phyloP scores from a whole-genome alignment of 1,284 basidiomycete genomes.

The Rhodofomes roseus region DNA sequence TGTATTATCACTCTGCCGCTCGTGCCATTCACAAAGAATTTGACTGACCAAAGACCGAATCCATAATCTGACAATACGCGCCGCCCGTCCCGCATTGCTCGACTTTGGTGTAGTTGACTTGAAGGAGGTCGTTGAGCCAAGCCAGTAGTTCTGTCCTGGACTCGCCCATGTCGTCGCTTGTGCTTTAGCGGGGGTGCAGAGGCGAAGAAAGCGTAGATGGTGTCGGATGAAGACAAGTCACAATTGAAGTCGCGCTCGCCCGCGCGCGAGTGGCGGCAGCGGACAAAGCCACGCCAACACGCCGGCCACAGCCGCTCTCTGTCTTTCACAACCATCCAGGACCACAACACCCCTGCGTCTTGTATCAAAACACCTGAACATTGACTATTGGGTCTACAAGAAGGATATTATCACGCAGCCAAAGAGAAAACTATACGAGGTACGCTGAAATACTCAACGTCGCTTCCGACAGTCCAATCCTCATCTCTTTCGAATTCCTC shows the following conservation, averaged over 20 bases:
- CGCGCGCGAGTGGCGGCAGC: constrained; percentile 2
- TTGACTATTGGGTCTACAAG: too few species aligned
- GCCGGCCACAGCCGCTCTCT: neutral
- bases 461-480: too few species aligned
- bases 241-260: constrained; percentile 8
- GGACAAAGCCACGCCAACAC: neutral
- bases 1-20: constrained; percentile 9
- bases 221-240: constrained; percentile 25
- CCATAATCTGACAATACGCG: constrained; percentile 89
- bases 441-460: too few species aligned
- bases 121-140: constrained; percentile 94
- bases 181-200: neutral
- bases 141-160: constrained; percentile 86
- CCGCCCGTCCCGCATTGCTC: constrained; percentile 92
- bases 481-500: too few species aligned
- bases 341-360: too few species aligned
- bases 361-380: too few species aligned
- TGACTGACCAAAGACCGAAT: constrained; percentile 84
- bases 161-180: constrained; percentile 35
- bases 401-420: neutral
- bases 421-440: too few species aligned
- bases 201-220: constrained; percentile 15
- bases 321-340: neutral
- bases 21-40: neutral
- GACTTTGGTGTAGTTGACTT: constrained; percentile 89